Evolutionary conservation across 208 protist genomes (phyloP), one percentile per base, ranked within the genome.

Genomic region (Leishmania tropica): DNA sequence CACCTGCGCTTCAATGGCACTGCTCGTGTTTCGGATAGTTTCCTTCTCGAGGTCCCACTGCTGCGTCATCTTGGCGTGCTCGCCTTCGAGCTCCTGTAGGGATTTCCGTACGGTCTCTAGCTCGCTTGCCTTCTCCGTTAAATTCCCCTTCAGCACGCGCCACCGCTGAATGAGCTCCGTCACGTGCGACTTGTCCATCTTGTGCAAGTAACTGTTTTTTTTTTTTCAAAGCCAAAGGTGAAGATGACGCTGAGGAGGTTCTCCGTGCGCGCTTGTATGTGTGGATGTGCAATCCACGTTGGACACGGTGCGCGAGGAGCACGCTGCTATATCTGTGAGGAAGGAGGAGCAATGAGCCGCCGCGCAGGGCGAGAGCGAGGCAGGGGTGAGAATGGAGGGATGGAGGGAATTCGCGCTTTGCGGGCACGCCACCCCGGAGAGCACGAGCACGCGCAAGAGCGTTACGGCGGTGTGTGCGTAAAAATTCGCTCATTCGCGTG

Each of bases 41-140:
- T 93, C 90, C 87, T 96, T 97, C 79, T 97, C 91, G 0, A 95
- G 58, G 31, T 95, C 89, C 93, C 94, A 97, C 82, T 95, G 79
- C 76, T 95, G 89, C 37, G 87, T 80, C 37, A 86, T 85, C 56
- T 87, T 91, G 19, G 84, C 81, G 73, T 92, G 85, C 81, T 92
- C 86, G 2, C 72, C 73, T 40, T 97, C 89, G 17, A 92, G 75
- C 71, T 88, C 86, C 58, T 91, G 77, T 15, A 96, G 65, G 3
- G 83, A 70, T 24, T 82, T 79, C 31, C 91, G 84, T 7, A 78
- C 79, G 37, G 81, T 80, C 53, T 96, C 89, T 6, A 94, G 80
- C 81, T 96, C 88, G 54, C 45, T 81, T 47, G 88, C 89, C 48
- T 92, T 92, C 45, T 84, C 78, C 42, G 89, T 91, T 21, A 96